Conservation (phyloP, 2,329 filamentous ascomycete genomes). For the Neofusicoccum cordaticola region DNA sequence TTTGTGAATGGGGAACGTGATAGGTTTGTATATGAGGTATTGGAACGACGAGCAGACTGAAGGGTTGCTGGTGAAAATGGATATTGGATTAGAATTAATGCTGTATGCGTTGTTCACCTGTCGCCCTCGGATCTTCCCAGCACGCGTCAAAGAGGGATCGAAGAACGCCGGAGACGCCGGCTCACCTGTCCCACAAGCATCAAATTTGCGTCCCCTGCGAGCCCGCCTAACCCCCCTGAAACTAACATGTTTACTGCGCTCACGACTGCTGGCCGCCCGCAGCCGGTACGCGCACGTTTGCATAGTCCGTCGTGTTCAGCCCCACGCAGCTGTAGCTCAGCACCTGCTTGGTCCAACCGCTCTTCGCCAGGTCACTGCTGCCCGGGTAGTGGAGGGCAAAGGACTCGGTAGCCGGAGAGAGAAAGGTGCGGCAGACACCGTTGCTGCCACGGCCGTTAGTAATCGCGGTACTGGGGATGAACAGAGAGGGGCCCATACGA, state of each 20-base stretch:
- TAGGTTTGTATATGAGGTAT: background rate
- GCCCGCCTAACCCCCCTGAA: too few relatives aligned
- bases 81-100: too few relatives aligned
- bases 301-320: background rate
- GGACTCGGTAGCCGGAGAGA: background rate
- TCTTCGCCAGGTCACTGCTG: background rate
- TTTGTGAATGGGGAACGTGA: background rate
- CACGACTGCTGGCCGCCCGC: too few relatives aligned
- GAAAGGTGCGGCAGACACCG: background rate
- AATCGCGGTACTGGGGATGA: background rate
- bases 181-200: too few relatives aligned
- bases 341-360: background rate
- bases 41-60: background rate
- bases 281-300: background rate
- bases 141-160: too few relatives aligned
- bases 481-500: background rate
- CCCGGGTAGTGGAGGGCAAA: background rate
- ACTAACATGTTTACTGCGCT: too few relatives aligned
- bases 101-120: too few relatives aligned
- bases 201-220: too few relatives aligned
- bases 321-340: background rate
- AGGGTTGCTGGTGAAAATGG: too few relatives aligned
- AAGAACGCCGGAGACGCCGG: too few relatives aligned
- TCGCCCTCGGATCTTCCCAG: too few relatives aligned
- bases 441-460: background rate